Conservation (phyloP, 2,329 filamentous ascomycete genomes). For the Trichoderma sp. region DNA sequence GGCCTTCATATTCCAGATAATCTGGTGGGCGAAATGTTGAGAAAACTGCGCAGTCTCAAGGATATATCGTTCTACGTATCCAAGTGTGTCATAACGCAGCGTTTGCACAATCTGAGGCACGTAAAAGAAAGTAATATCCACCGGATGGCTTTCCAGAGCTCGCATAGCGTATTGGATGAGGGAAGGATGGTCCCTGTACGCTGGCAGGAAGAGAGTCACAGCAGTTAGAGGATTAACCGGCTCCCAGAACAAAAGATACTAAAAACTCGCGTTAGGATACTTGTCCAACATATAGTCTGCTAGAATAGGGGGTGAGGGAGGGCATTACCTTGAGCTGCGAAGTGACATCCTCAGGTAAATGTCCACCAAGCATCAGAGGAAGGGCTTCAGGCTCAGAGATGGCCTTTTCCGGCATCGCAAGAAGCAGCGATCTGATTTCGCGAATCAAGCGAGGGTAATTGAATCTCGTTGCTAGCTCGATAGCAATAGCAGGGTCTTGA, state of each 20-base stretch:
- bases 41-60: conserved; percentile 95
- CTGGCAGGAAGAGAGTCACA: conserved; percentile 87
- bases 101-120: conserved; percentile 97
- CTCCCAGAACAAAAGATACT: conserved; percentile 91
- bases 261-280: conserved; percentile 22
- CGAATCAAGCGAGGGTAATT: conserved; percentile 67
- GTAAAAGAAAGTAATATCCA: conserved; percentile 99
- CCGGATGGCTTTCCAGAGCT: conserved; percentile 85
- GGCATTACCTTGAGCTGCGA: conserved; percentile 69
- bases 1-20: conserved; percentile 99
- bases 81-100: conserved; percentile 85
- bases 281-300: background rate
- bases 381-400: conserved; percentile 78
- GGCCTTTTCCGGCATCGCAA: conserved; percentile 81
- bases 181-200: conserved; percentile 87
- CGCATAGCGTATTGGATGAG: conserved; percentile 96
- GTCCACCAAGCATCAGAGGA: conserved; percentile 72
- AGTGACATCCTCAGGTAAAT: conserved; percentile 73
- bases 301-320: background rate
- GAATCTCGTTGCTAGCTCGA: conserved; percentile 79
- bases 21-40: conserved; percentile 97
- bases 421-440: conserved; percentile 74
- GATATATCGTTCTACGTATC: conserved; percentile 95
- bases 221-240: conserved; percentile 91
- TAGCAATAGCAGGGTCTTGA: conserved; percentile 80